A percentile compares a stretch with the other conserved stretches of the same genome.
Evolutionary conservation across 768 basidiomycete genomes (phyloP).

Genomic region (Mycena olivaceomarginata): DNA sequence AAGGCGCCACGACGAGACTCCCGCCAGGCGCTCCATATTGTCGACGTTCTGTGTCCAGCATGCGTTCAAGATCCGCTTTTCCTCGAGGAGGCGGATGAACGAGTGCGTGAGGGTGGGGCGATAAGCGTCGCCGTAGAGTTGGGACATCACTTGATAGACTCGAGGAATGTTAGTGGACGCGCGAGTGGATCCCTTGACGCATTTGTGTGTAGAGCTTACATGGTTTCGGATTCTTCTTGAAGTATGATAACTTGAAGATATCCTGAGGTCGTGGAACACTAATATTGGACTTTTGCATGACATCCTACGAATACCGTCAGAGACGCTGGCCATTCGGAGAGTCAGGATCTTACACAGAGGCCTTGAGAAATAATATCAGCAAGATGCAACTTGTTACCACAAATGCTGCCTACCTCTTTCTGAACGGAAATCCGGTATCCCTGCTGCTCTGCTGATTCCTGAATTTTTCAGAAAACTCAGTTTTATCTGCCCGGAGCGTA

Average conservation of each 20-base stretch:
- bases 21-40: conserved; percentile 22
- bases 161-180: background rate
- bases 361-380: conserved; percentile 3
- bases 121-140: conserved; percentile 33
- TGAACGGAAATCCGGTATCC: conserved; percentile 32
- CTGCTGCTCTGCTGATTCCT: conserved; percentile 36
- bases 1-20: conserved; percentile 26
- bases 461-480: background rate
- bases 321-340: background rate
- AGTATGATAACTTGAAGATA: conserved; percentile 31
- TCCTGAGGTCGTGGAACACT: conserved; percentile 14
- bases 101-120: conserved; percentile 39
- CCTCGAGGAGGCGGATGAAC: conserved; percentile 35
- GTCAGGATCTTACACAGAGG: conserved; percentile 16
- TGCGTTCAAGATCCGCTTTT: conserved; percentile 8
- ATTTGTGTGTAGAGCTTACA: background rate
- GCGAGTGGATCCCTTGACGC: background rate
- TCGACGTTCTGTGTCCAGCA: conserved; percentile 36
- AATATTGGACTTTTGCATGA: conserved; percentile 23
- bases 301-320: background rate
- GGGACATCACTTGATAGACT: conserved; percentile 33
- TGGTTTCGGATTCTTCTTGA: conserved; percentile 35
- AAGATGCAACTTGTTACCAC: too few relatives aligned
- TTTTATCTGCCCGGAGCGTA: too few relatives aligned
- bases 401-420: conserved; percentile 17